Evolutionary conservation across 768 basidiomycete genomes (phyloP).

Genomic region (Antrodiella citrinella): DNA sequence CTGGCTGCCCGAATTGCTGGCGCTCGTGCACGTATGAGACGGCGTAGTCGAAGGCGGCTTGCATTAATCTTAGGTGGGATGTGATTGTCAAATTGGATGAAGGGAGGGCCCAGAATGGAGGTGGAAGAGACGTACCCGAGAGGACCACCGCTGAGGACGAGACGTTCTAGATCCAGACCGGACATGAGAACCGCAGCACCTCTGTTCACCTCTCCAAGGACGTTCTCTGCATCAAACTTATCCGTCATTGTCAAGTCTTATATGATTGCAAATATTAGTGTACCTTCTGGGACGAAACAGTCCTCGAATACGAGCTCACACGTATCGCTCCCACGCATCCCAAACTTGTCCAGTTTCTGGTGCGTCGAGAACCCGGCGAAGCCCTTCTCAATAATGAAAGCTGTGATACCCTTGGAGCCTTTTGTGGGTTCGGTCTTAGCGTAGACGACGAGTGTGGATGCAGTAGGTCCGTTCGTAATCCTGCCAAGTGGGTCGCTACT

Average conservation of each 20-base stretch:
- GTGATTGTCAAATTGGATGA: slow-evolving; percentile 6
- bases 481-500: slow-evolving; percentile 29
- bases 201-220: slow-evolving; percentile 71
- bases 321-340: slow-evolving; percentile 94
- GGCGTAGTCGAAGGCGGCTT: slow-evolving; percentile 81
- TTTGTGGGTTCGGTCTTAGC: slow-evolving; percentile 77
- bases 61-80: slow-evolving; percentile 59
- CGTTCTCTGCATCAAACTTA: slow-evolving; percentile 49
- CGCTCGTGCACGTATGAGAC: slow-evolving; percentile 89
- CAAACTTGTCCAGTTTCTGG: slow-evolving; percentile 91
- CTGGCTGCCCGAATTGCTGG: slow-evolving; percentile 80
- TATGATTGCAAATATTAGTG: no score
- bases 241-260: not conserved
- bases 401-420: slow-evolving; percentile 83
- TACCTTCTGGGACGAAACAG: slow-evolving; percentile 84
- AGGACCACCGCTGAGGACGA: slow-evolving; percentile 89
- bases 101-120: not conserved
- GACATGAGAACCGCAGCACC: slow-evolving; percentile 91
- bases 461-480: slow-evolving; percentile 93
- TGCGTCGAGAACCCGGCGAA: slow-evolving; percentile 84
- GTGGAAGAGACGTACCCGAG: slow-evolving; percentile 49
- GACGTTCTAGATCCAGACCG: slow-evolving; percentile 84
- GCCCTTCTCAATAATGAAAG: slow-evolving; percentile 81
- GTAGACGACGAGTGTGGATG: slow-evolving; percentile 88
- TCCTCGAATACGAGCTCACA: slow-evolving; percentile 90